A percentile compares a stretch with the other conserved stretches of the same genome.
These are phyloP conservation scores for Irpex sp. DNA, from an alignment of 1,284 basidiomycete genomes.

Conservation along the genomic window DNA sequence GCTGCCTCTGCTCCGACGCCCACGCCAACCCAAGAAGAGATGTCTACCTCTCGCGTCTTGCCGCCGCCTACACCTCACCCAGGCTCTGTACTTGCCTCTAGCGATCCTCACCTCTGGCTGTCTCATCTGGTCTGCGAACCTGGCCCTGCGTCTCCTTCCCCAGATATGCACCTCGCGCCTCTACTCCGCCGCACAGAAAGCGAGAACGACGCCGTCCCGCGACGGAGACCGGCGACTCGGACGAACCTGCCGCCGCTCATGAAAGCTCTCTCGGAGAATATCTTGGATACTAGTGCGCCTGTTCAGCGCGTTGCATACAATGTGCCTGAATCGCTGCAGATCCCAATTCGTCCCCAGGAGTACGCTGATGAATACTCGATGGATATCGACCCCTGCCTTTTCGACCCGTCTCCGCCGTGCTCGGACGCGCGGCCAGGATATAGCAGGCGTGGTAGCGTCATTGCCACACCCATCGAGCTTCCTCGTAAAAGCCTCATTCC, in stretches of 20 bases:
- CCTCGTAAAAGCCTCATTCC: not conserved
- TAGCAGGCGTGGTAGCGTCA: not conserved
- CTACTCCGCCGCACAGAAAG: conserved; percentile 4
- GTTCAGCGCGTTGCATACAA: not conserved
- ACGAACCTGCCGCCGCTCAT: conserved; percentile 11
- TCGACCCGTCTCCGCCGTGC: not conserved
- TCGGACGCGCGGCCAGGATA: not conserved
- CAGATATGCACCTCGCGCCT: not conserved
- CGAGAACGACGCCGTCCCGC: conserved; percentile 4
- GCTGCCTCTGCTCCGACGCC: not conserved
- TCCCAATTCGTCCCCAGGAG: not conserved
- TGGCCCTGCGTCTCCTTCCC: conserved; percentile 2
- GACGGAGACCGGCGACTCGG: not conserved
- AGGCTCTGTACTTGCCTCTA: not conserved
- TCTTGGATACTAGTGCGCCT: not conserved
- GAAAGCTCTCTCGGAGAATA: conserved; percentile 10
- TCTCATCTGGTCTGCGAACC: conserved; percentile 3
- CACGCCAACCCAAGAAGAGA: not conserved
- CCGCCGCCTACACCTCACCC: not conserved
- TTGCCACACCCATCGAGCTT: not conserved
- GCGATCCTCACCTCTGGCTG: conserved; percentile 4
- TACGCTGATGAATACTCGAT: too few relatives aligned
- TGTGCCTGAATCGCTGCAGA: not conserved
- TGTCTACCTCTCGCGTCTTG: not conserved
- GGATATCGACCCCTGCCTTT: conserved; percentile 7